A percentile compares a stretch with the other conserved stretches of the same genome.
These are phyloP conservation scores for Acanthamoeba lenticulata DNA, from an alignment of 208 protist species.

Conservation along the genomic window DNA sequence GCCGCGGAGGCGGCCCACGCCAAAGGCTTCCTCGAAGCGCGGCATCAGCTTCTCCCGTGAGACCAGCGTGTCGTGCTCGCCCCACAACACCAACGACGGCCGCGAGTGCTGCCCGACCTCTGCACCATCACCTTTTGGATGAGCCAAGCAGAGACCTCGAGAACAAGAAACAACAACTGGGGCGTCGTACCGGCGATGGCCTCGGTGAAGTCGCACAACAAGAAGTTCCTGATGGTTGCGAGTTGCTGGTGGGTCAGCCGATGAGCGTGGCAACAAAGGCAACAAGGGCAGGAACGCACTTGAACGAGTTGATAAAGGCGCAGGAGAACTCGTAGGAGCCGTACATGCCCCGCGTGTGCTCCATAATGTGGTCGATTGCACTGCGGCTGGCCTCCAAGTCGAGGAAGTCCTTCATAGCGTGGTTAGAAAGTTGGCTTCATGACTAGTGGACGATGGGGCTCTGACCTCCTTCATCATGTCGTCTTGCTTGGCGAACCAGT, in stretches of 20 bases:
- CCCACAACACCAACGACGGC: slow-evolving; percentile 15
- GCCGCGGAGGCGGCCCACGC: background rate
- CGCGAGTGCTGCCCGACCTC: background rate
- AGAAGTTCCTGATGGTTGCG: background rate
- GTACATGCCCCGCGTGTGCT: slow-evolving; percentile 1
- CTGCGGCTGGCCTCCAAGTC: background rate
- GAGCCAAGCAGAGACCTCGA: background rate
- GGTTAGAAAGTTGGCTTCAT: background rate
- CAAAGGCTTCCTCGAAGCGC: background rate
- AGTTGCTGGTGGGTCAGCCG: background rate
- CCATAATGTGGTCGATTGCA: background rate
- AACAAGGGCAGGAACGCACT: background rate
- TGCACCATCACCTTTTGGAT: background rate
- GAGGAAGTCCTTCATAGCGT: background rate
- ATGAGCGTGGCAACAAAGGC: background rate
- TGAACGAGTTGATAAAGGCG: slow-evolving; percentile 26
- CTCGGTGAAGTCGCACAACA: background rate
- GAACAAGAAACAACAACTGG: background rate
- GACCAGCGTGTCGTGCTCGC: background rate
- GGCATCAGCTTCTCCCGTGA: background rate
- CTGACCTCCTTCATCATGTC: slow-evolving; percentile 35
- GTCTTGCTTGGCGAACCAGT: slow-evolving; percentile 24
- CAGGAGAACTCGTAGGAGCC: background rate
- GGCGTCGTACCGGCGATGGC: background rate
- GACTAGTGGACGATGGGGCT: background rate